These are phyloP conservation scores for Ustilago lituana DNA, from an alignment of 1,284 basidiomycete species.

Conservation along the genomic window DNA sequence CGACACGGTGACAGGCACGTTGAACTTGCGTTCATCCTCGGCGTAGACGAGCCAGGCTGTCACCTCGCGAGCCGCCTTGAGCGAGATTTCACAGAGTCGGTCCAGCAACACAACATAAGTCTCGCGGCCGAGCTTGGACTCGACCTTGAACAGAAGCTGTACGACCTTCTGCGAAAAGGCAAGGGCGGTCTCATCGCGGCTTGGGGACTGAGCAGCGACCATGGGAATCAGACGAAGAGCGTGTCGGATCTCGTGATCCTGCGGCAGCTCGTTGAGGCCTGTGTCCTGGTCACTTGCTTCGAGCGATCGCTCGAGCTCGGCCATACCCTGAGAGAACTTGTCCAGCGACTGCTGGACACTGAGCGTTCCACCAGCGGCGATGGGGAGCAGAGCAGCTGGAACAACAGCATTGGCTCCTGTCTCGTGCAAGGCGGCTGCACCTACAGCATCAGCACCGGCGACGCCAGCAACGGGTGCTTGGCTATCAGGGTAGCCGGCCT, in stretches of 20 bases:
- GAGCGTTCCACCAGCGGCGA: constrained; percentile 26
- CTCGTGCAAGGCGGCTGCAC: constrained; percentile 26
- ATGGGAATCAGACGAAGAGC: constrained; percentile 83
- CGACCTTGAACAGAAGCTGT: constrained; percentile 66
- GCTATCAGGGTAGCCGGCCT: constrained; percentile 28
- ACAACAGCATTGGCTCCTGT: constrained; percentile 21
- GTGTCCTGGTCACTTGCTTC: constrained; percentile 48
- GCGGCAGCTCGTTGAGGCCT: constrained; percentile 69
- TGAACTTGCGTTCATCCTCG: constrained; percentile 93
- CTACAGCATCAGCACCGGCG: constrained; percentile 17
- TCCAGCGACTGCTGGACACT: constrained; percentile 64
- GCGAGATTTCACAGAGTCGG: constrained; percentile 85
- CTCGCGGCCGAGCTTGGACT: constrained; percentile 58
- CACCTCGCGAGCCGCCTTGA: constrained; percentile 94
- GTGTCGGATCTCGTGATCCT: constrained; percentile 84
- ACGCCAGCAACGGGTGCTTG: constrained; percentile 11
- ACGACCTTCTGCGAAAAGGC: constrained; percentile 94
- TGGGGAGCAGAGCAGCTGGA: constrained; percentile 25
- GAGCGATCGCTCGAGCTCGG: constrained; percentile 62
- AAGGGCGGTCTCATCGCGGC: constrained; percentile 85
- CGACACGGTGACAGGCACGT: constrained; percentile 90
- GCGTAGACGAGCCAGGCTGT: constrained; percentile 96
- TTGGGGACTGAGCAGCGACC: constrained; percentile 79
- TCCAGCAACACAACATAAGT: constrained; percentile 86
- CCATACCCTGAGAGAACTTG: constrained; percentile 62